These are phyloP conservation scores for Hypoxylon sp. DNA, from an alignment of 2,329 filamentous ascomycete species.

Conservation along the genomic window DNA sequence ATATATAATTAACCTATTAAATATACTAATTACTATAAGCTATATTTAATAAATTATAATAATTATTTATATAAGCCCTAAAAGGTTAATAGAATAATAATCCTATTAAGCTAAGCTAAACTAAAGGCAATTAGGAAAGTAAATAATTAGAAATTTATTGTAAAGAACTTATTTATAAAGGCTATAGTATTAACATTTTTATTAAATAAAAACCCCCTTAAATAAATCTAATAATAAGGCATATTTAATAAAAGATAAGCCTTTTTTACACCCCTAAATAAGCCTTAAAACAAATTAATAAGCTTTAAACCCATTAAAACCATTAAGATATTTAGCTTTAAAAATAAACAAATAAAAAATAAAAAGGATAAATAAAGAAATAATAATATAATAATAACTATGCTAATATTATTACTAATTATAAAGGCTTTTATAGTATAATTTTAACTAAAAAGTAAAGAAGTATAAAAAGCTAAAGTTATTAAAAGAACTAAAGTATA, in stretches of 20 bases:
- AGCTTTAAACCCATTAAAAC: not conserved
- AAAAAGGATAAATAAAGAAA: not conserved
- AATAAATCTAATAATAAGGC: conserved; percentile 1
- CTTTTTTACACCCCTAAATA: not conserved
- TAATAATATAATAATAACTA: not conserved
- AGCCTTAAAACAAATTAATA: conserved; percentile 1
- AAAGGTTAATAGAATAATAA: conserved; percentile 3
- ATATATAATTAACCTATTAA: conserved; percentile 1
- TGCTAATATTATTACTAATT: conserved; percentile 5
- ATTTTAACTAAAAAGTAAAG: not conserved
- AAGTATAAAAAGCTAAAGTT: conserved; percentile 8
- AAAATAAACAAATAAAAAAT: conserved; percentile 3
- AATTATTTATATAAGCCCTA: conserved; percentile 5
- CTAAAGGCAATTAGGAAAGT: conserved; percentile 1
- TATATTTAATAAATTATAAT: conserved; percentile 13
- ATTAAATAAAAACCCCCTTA: not conserved
- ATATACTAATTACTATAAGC: conserved; percentile 9
- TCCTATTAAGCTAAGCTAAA: too few species aligned
- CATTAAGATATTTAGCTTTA: not conserved
- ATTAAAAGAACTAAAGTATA: conserved; percentile 7
- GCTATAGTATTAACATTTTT: conserved; percentile 1
- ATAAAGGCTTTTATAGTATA: not conserved
- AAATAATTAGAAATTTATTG: conserved; percentile 7
- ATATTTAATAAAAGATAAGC: conserved; percentile 13
- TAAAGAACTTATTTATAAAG: conserved; percentile 4